These are phyloP conservation scores for Trametes cingulata DNA, from an alignment of 768 basidiomycete genomes.

Conservation along the genomic window DNA sequence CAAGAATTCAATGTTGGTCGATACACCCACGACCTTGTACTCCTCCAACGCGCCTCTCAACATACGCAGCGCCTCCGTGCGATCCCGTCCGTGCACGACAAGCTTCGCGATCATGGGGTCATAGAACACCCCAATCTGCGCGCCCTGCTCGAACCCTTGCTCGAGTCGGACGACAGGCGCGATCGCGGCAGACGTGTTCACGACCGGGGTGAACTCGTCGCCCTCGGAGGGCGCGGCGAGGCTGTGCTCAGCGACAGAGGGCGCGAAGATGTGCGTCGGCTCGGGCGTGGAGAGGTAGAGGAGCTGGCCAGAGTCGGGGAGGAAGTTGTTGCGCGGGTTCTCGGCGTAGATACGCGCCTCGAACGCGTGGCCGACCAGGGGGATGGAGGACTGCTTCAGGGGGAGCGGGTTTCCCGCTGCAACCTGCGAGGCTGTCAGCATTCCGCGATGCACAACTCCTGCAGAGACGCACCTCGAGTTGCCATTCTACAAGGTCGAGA, in stretches of 20 bases:
- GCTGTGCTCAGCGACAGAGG: conserved; percentile 37
- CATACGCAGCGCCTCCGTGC: conserved; percentile 80
- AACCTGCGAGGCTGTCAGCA: conserved; percentile 46
- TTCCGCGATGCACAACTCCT: background rate
- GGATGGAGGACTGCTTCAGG: conserved; percentile 73
- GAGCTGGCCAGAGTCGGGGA: conserved; percentile 86
- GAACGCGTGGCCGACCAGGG: conserved; percentile 89
- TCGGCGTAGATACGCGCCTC: conserved; percentile 97
- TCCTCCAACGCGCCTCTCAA: conserved; percentile 81
- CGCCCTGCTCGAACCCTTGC: conserved; percentile 81
- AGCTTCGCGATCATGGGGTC: conserved; percentile 94
- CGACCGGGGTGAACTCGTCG: conserved; percentile 19
- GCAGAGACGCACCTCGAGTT: conserved; percentile 62
- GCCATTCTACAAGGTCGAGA: conserved; percentile 94
- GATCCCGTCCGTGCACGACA: conserved; percentile 82
- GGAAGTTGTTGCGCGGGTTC: conserved; percentile 89
- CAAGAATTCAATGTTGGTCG: conserved; percentile 91
- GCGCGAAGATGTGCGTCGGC: conserved; percentile 70
- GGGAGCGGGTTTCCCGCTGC: conserved; percentile 88
- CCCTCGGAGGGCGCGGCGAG: background rate
- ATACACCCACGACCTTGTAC: conserved; percentile 88
- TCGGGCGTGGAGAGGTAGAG: conserved; percentile 79
- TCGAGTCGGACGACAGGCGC: conserved; percentile 78
- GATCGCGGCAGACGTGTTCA: conserved; percentile 31
- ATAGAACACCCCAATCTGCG: conserved; percentile 85